Evolutionary conservation across 2,329 filamentous ascomycete species (phyloP).

Genomic region (Trichophyton equinum): DNA sequence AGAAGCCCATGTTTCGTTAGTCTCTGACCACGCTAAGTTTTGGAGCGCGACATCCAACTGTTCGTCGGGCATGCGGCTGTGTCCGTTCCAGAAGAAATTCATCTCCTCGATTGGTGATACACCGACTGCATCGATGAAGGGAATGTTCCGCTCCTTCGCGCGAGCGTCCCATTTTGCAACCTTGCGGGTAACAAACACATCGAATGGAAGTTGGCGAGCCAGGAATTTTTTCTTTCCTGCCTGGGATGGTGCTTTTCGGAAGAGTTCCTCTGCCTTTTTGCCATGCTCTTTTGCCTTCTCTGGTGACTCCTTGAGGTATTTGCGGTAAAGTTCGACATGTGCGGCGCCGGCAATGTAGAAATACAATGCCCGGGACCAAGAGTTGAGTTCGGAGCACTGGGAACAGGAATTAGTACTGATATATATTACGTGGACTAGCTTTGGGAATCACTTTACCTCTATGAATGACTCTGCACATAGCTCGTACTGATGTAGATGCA

Average conservation of each 20-base stretch:
- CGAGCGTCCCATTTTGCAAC: slow-evolving; percentile 77
- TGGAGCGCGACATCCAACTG: slow-evolving; percentile 53
- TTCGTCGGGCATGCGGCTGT: slow-evolving; percentile 58
- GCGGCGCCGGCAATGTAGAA: slow-evolving; percentile 73
- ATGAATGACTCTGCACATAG: slow-evolving; percentile 64
- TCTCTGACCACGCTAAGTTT: slow-evolving; percentile 55
- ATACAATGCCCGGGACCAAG: slow-evolving; percentile 83
- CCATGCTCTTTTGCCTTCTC: slow-evolving; percentile 45
- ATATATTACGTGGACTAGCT: not conserved
- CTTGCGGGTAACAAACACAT: slow-evolving; percentile 73
- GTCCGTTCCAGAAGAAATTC: slow-evolving; percentile 86
- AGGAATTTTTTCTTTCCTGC: slow-evolving; percentile 83
- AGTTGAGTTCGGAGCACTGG: slow-evolving; percentile 64
- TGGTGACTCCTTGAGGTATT: slow-evolving; percentile 20
- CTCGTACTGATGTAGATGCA: slow-evolving; percentile 68
- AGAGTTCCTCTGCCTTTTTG: slow-evolving; percentile 52
- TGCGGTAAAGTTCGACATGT: slow-evolving; percentile 69
- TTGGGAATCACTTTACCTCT: slow-evolving; percentile 29
- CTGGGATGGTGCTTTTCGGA: slow-evolving; percentile 58
- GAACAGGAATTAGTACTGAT: not conserved
- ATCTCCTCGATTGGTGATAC: slow-evolving; percentile 77
- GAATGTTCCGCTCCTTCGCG: slow-evolving; percentile 52
- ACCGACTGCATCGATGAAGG: slow-evolving; percentile 68
- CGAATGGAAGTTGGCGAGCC: slow-evolving; percentile 78
- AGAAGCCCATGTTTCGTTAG: slow-evolving; percentile 44